These are phyloP conservation scores for Cymbopogon flexuosus DNA, from an alignment of 202 grass and related monocot species.

Conservation along the genomic window DNA sequence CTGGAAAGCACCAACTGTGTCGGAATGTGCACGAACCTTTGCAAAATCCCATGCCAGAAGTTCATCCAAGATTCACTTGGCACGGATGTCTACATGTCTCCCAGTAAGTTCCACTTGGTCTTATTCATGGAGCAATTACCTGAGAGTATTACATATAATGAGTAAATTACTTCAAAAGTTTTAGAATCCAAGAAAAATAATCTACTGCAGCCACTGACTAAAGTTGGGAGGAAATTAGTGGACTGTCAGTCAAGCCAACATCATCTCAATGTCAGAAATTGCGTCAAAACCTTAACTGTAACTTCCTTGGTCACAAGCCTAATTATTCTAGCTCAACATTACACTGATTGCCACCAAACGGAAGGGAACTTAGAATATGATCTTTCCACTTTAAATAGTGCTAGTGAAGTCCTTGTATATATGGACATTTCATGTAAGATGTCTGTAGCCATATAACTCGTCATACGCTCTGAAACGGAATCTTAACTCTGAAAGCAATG, in stretches of 20 bases:
- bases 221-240: constrained; percentile 27
- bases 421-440: constrained; percentile 17
- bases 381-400: constrained; percentile 30
- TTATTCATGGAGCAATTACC: constrained; percentile 4
- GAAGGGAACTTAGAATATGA: constrained; percentile 11
- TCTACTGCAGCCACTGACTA: constrained; percentile 1
- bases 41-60: constrained; percentile 82
- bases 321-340: constrained; percentile 26
- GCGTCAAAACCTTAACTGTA: constrained; percentile 12
- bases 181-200: constrained; percentile 28
- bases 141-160: constrained; percentile 5
- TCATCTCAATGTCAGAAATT: constrained; percentile 20
- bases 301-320: constrained; percentile 11
- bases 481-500: constrained; percentile 22
- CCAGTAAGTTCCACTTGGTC: constrained; percentile 57
- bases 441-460: not conserved
- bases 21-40: constrained; percentile 96
- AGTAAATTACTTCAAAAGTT: not conserved
- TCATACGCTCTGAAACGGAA: constrained; percentile 17
- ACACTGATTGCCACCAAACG: not conserved
- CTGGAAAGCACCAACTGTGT: constrained; percentile 92
- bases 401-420: not conserved
- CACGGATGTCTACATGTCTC: constrained; percentile 79
- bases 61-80: constrained; percentile 93
- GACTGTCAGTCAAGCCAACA: constrained; percentile 12